phyloP scores from a whole-genome alignment of 2,329 filamentous ascomycete species.

The Phoma sp. region DNA sequence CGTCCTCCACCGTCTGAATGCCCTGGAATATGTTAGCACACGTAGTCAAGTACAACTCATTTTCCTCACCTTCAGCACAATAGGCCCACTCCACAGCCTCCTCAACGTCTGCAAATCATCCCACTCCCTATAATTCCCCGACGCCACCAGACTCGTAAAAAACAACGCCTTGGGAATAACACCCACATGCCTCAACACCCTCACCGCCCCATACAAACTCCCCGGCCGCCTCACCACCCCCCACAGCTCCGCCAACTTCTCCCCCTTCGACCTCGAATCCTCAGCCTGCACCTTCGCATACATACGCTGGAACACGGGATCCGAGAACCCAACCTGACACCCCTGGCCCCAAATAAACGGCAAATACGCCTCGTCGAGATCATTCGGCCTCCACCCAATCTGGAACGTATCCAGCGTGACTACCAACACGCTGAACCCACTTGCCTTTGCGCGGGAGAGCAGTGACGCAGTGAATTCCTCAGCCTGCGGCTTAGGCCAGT shows the following conservation, averaged over 20 bases:
- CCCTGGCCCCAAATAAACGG: conserved; percentile 62
- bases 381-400: conserved; percentile 72
- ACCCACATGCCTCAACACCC: conserved; percentile 43
- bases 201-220: conserved; percentile 40
- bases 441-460: conserved; percentile 66
- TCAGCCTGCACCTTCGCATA: conserved; percentile 41
- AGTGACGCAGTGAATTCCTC: conserved; percentile 71
- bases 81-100: conserved; percentile 48
- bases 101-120: conserved; percentile 41
- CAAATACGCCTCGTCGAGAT: conserved; percentile 69
- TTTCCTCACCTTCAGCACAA: conserved; percentile 46
- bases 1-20: conserved; percentile 50
- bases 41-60: too few species aligned
- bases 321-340: conserved; percentile 46
- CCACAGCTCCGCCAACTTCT: conserved; percentile 49
- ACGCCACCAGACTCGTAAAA: conserved; percentile 46
- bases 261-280: conserved; percentile 38
- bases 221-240: conserved; percentile 47
- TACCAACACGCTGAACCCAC: conserved; percentile 70
- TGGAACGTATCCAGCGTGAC: conserved; percentile 77
- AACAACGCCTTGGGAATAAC: conserved; percentile 48
- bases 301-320: conserved; percentile 47
- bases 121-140: conserved; percentile 47
- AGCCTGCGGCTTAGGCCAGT: conserved; percentile 72
- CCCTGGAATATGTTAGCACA: conserved; percentile 20